phyloP scores from a whole-genome alignment of 495 filamentous ascomycete species.

The Cudoniella acicularis region DNA sequence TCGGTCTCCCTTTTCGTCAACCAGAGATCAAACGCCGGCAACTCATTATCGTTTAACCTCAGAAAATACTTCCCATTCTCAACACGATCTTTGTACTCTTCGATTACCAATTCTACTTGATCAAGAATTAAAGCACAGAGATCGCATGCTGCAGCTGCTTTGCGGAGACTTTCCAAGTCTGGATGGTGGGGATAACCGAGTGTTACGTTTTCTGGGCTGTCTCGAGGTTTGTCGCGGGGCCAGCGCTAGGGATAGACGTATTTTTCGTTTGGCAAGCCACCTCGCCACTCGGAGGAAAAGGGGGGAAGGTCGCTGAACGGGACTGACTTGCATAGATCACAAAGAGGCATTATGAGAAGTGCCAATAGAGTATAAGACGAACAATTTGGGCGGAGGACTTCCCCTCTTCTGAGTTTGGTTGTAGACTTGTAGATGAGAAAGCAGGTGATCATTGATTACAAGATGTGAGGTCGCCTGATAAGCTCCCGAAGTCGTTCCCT shows the following conservation, averaged over 20 bases:
- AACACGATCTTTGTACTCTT: background rate
- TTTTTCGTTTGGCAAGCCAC: background rate
- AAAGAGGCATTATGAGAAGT: background rate
- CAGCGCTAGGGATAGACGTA: background rate
- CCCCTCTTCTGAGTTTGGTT: too few relatives aligned
- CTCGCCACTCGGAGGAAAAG: background rate
- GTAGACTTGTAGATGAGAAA: too few relatives aligned
- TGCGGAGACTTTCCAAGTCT: background rate
- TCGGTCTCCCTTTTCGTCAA: background rate
- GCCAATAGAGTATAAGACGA: too few relatives aligned
- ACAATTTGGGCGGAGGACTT: too few relatives aligned
- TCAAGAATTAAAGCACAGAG: background rate
- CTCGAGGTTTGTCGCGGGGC: background rate
- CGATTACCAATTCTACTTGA: background rate
- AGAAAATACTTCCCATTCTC: background rate
- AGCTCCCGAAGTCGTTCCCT: too few relatives aligned
- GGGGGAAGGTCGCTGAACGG: background rate
- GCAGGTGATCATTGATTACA: too few relatives aligned
- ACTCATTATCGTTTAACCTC: background rate
- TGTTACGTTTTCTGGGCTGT: too few relatives aligned
- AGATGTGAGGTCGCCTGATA: too few relatives aligned
- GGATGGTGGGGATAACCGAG: background rate
- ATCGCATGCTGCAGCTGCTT: background rate
- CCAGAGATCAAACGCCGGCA: slow-evolving; percentile 1
- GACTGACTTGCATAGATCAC: background rate